Evolutionary conservation across 2,329 filamentous ascomycete genomes (phyloP), one percentile per base, ranked within the genome.

Genomic region (Calonectria fujianensis): DNA sequence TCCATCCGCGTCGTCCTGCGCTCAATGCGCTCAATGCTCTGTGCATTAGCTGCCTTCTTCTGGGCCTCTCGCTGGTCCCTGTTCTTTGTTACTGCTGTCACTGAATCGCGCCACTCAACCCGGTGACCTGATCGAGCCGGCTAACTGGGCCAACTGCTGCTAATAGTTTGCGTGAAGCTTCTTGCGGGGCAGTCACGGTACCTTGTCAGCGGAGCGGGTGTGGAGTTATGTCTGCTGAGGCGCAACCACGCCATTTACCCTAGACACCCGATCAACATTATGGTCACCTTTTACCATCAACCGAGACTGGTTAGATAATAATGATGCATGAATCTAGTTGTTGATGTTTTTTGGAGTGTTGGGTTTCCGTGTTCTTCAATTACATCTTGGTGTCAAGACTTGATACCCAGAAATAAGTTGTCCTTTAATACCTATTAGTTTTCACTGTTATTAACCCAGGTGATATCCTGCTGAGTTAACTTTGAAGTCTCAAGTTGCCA

Each of bases 241-340:
- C 69, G 59, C 27, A 63, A 67, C 65, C 69, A 70, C 57, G 69
- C 69, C 69, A 64, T 24, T 51, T 70, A 70, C 69, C 69, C 69
- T 70, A 70, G 69, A 70, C 57, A 64, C 4, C n/a, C 16, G 32
- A n/a, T 32, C 45, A 65, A 20, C 48, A 63, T 14, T 35, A 18
- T 24, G 65, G 24, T 37, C 2, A 10, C 8, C 29, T 29, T 52
- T 35, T 27, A 13, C 24, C 18, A 57, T 54, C 69, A 37, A 39
- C 4, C 4, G 39, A 18, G 24, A 20, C 39, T 24, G 37, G 5
- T 52, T 48, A 5, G 10, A 48, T 37, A 18, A 32, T 37, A 27
- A 45, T 61, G 1, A 50, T 35, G 16, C 24, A 20, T 29, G 16
- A 6, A 20, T 18, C 11, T 11, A 11, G 9, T 35, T 35, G 18